Percentiles rank a stretch among this genome's conserved stretches.
Conservation (phyloP, 257 asterid genomes). For the Solanum medicagineum region DNA sequence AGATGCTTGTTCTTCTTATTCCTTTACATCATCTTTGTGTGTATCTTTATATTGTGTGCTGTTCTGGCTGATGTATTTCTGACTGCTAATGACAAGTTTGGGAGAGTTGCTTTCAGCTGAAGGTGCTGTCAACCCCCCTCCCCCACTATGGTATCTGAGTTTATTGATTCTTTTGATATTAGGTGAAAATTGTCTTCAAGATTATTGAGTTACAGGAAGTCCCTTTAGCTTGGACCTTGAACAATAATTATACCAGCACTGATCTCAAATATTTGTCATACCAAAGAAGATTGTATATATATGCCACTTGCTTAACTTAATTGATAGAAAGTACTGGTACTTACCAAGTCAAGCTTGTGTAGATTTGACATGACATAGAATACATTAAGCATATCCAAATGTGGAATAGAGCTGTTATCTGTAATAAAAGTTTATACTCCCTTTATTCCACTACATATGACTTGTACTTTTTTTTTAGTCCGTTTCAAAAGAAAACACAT, state of each 20-base stretch:
- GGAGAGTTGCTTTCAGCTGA: neutral
- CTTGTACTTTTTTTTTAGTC: too few species aligned
- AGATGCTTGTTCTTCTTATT: neutral
- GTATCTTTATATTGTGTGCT: neutral
- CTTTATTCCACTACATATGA: too few species aligned
- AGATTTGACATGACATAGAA: too few species aligned
- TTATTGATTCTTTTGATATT: neutral
- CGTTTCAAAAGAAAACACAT: too few species aligned
- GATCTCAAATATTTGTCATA: too few species aligned
- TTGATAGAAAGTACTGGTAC: too few species aligned
- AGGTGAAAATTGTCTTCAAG: neutral
- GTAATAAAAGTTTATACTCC: too few species aligned
- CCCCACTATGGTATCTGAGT: neutral
- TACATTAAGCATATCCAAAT: too few species aligned
- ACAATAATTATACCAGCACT: neutral
- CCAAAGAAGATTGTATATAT: too few species aligned
- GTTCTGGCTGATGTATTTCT: neutral
- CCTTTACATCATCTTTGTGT: neutral
- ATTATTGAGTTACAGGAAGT: neutral
- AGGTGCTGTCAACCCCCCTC: neutral
- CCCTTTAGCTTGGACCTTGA: neutral
- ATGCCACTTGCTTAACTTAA: too few species aligned
- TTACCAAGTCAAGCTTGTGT: neutral
- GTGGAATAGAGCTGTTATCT: too few species aligned
- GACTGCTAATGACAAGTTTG: constrained; percentile 1